phyloP scores from a whole-genome alignment of 495 filamentous ascomycete genomes.

The Neurospora africana region DNA sequence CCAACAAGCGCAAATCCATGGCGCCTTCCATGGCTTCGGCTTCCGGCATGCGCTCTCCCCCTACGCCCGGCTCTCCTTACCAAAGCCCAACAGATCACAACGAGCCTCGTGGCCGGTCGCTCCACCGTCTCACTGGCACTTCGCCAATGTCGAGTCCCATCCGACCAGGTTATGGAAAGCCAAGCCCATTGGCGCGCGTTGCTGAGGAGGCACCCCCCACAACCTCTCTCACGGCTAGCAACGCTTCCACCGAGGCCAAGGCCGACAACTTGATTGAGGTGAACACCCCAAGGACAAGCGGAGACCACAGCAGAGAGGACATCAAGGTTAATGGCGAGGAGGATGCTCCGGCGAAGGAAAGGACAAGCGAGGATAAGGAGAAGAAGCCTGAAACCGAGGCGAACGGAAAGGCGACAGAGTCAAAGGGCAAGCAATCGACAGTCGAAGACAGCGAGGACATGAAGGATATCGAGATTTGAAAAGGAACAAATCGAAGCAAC shows the following conservation, averaged over 20 bases:
- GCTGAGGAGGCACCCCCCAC: slow-evolving; percentile 32
- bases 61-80: slow-evolving; percentile 26
- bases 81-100: slow-evolving; percentile 35
- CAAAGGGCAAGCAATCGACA: slow-evolving; percentile 24
- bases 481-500: background rate
- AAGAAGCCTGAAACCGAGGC: slow-evolving; percentile 7
- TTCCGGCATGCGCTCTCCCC: slow-evolving; percentile 31
- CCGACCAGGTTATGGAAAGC: slow-evolving; percentile 37
- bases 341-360: slow-evolving; percentile 12
- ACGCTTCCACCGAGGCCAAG: slow-evolving; percentile 6
- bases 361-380: slow-evolving; percentile 10
- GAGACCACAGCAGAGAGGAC: slow-evolving; percentile 32
- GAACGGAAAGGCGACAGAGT: slow-evolving; percentile 11
- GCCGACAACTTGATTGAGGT: slow-evolving; percentile 31
- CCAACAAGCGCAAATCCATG: slow-evolving; percentile 33
- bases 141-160: slow-evolving; percentile 45
- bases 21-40: slow-evolving; percentile 28
- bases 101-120: slow-evolving; percentile 37
- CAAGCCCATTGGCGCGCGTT: slow-evolving; percentile 43
- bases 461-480: slow-evolving; percentile 50
- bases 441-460: slow-evolving; percentile 36
- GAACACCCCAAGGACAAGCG: slow-evolving; percentile 39
- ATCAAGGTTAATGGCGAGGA: slow-evolving; percentile 20
- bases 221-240: slow-evolving; percentile 11
- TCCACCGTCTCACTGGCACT: slow-evolving; percentile 42